phyloP scores from a whole-genome alignment of 1,139 yeast genomes.

The Protomyces gravidus region DNA sequence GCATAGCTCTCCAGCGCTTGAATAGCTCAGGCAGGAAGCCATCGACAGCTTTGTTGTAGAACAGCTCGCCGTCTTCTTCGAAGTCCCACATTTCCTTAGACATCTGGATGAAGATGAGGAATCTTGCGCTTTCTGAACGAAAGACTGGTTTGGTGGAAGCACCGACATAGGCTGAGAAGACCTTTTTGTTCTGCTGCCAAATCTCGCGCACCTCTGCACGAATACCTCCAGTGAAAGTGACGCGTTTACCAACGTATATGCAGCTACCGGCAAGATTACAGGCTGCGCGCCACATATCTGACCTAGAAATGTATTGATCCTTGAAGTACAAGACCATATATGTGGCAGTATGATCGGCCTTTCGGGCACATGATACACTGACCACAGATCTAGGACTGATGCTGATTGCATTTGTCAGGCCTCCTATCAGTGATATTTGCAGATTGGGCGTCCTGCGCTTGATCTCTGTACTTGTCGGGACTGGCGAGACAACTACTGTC shows the following conservation, averaged over 20 bases:
- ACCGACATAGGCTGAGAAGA: slow-evolving; percentile 58
- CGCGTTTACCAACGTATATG: slow-evolving; percentile 60
- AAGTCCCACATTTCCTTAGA: slow-evolving; percentile 98
- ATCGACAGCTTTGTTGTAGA: slow-evolving; percentile 87
- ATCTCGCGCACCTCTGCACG: slow-evolving; percentile 64
- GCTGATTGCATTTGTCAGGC: slow-evolving; percentile 15
- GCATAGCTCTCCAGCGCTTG: slow-evolving; percentile 77
- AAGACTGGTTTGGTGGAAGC: slow-evolving; percentile 73
- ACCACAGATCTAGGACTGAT: slow-evolving; percentile 19
- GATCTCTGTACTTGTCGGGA: slow-evolving; percentile 14
- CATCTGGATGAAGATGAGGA: slow-evolving; percentile 78
- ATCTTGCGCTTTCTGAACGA: slow-evolving; percentile 82
- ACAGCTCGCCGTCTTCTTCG: slow-evolving; percentile 91
- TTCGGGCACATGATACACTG: slow-evolving; percentile 35
- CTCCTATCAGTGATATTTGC: slow-evolving; percentile 25
- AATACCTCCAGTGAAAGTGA: slow-evolving; percentile 59
- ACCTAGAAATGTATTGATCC: slow-evolving; percentile 77
- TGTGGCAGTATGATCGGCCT: slow-evolving; percentile 62
- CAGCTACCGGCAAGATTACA: slow-evolving; percentile 59
- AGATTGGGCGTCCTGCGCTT: slow-evolving; percentile 30
- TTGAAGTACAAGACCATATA: slow-evolving; percentile 75
- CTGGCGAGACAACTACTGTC: slow-evolving; percentile 15
- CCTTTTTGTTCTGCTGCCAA: slow-evolving; percentile 61
- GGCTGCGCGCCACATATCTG: slow-evolving; percentile 88
- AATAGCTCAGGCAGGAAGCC: slow-evolving; percentile 86